Percentiles rank a stretch among this genome's conserved stretches.
These are phyloP conservation scores for Gautieria morchelliformis DNA, from an alignment of 768 basidiomycete species.

Conservation along the genomic window DNA sequence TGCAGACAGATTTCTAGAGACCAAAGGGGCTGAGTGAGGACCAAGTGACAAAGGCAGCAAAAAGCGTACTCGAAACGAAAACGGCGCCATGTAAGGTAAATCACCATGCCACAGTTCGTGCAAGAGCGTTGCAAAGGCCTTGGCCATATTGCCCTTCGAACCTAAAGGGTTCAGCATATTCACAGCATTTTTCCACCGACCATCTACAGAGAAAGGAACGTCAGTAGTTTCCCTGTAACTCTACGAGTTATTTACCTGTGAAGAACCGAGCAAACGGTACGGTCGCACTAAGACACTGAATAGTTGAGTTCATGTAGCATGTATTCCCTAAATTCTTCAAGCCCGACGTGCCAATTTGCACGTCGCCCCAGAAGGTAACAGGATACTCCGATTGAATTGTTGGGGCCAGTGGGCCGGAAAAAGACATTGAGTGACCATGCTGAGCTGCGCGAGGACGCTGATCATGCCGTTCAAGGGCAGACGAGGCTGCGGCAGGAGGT, in stretches of 20 bases:
- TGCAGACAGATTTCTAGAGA: slow-evolving; percentile 50
- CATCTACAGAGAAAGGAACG: slow-evolving; percentile 35
- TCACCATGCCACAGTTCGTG: slow-evolving; percentile 85
- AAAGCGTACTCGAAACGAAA: slow-evolving; percentile 68
- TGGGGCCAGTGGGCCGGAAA: slow-evolving; percentile 45
- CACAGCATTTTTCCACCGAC: slow-evolving; percentile 72
- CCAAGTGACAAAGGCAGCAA: background rate
- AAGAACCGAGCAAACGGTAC: slow-evolving; percentile 92
- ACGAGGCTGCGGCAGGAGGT: slow-evolving; percentile 68
- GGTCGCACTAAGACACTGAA: slow-evolving; percentile 93
- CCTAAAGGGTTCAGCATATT: slow-evolving; percentile 83
- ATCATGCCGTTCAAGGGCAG: slow-evolving; percentile 67
- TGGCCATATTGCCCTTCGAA: slow-evolving; percentile 73
- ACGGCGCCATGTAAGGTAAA: slow-evolving; percentile 71
- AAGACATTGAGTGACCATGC: slow-evolving; percentile 24
- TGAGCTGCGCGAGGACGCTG: slow-evolving; percentile 44
- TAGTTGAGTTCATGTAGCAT: slow-evolving; percentile 98
- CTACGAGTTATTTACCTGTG: slow-evolving; percentile 45
- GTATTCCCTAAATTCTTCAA: slow-evolving; percentile 95
- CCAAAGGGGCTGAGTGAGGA: slow-evolving; percentile 9
- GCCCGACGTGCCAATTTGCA: slow-evolving; percentile 70
- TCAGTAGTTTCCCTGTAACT: background rate
- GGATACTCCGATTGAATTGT: slow-evolving; percentile 70
- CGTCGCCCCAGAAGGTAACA: slow-evolving; percentile 76
- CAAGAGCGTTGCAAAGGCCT: slow-evolving; percentile 74